Base-by-base conservation (phyloP, 805 yeast species). In the Ogataea thermomethanolica region DNA sequence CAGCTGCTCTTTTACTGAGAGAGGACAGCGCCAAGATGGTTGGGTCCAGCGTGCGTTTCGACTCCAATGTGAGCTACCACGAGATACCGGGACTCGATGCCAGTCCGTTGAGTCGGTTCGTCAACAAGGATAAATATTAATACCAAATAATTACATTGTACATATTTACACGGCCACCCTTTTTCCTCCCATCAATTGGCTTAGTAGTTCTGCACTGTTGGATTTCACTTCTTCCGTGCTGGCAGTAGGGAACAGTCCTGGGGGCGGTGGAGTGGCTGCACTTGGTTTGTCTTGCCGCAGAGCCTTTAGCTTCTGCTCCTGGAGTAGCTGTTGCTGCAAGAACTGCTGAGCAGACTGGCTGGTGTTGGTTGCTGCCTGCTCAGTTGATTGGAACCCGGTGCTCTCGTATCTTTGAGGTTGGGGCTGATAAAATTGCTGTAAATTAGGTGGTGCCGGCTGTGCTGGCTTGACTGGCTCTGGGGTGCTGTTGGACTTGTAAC, bases 181-280 rank as follows among this genome's bases (percentile, higher is more conserved):
- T 46, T 83, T 85, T 22, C 95, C 95, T 52, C 82, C 81, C 80
- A 89, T 81, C 57, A 89, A 69, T 61, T 88, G 96, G 43, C 79
- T 86, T 53, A 89, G 71, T 55, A 89, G 71, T 57, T 88, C 95
- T 29, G 88, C 80, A 44, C 64, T 59, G 44, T 58, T 56, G 13
- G 50, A 46, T 39, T 45, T 47, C 21, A 39, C 35, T 21, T 36
- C 41, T 8, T 45, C 48, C 8, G 46, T 33, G 20, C 35, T 36
- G 27, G 46, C 35, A 34, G 45, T 41, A 24, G 49, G 48, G 51
- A 78, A 76, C 51, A 81, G 69, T 5, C 89, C 89, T 5, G 89
- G 91, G 28, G 90, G 90, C 4, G 88, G 85, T 22, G 84, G 83
- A 4, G 86, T 74, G 12, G 76, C 65, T 7, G 76, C 57, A 42